Percentiles rank a stretch among this genome's conserved stretches.
phyloP scores from a whole-genome alignment of 2,329 filamentous ascomycete species.

The Lachnellula subtilissima region DNA sequence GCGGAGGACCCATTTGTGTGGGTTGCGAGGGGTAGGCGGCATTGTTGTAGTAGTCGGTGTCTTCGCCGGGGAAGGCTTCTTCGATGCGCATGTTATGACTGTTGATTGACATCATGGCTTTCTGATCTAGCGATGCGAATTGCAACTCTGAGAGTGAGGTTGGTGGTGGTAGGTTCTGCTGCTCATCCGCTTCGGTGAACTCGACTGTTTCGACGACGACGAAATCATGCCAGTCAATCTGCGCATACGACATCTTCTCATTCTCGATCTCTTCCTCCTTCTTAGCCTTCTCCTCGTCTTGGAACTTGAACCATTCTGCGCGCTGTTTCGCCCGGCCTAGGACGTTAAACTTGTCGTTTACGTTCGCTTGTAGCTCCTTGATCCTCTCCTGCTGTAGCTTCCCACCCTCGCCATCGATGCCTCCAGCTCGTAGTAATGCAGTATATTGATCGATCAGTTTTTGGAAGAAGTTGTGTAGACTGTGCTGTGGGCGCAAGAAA shows the following conservation, averaged over 20 bases:
- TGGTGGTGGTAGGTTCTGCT: slow-evolving; percentile 79
- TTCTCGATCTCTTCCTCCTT: slow-evolving; percentile 84
- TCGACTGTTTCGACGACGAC: slow-evolving; percentile 91
- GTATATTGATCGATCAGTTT: slow-evolving; percentile 91
- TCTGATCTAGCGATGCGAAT: slow-evolving; percentile 90
- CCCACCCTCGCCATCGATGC: slow-evolving; percentile 55
- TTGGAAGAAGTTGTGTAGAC: slow-evolving; percentile 92
- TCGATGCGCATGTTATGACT: slow-evolving; percentile 77
- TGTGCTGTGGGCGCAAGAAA: slow-evolving; percentile 92
- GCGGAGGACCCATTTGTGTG: slow-evolving; percentile 37
- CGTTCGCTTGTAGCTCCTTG: slow-evolving; percentile 67
- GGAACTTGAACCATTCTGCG: slow-evolving; percentile 80
- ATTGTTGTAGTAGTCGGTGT: slow-evolving; percentile 56
- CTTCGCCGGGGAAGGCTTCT: slow-evolving; percentile 79
- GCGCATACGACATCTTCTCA: slow-evolving; percentile 69
- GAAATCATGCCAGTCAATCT: slow-evolving; percentile 98
- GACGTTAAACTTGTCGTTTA: slow-evolving; percentile 74
- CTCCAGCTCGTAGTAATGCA: slow-evolving; percentile 64
- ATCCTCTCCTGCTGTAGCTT: slow-evolving; percentile 69
- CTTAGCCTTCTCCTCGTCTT: slow-evolving; percentile 79
- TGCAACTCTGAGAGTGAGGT: slow-evolving; percentile 88
- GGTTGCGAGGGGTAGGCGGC: slow-evolving; percentile 36
- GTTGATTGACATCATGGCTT: slow-evolving; percentile 82
- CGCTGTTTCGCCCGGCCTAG: slow-evolving; percentile 77
- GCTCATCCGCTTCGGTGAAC: slow-evolving; percentile 85